Evolutionary conservation across 495 filamentous ascomycete species (phyloP), one percentile per base, ranked within the genome.

Genomic region (Podospora australis): DNA sequence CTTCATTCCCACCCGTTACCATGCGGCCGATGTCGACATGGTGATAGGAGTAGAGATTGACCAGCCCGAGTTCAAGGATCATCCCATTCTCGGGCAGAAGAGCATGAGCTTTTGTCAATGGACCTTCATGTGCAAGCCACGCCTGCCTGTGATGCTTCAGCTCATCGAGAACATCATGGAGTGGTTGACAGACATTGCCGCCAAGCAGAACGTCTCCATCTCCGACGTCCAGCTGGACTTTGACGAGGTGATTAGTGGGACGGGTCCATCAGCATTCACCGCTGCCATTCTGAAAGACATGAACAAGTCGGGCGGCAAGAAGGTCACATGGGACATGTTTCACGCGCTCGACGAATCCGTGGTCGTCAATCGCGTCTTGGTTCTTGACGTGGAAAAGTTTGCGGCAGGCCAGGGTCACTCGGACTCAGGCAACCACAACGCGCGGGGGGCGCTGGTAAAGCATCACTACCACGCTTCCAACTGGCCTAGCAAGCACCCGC

Each of bases 31-130:
- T 13, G 65, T 83, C 45, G 70, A 77, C 46, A 73, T 83, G 70
- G 70, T 84, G 8, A 65, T 84, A 32, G 78, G 80, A 23, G 69
- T 83, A 7, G 78, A 83, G 56, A 79, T 82, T 41, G 81, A 83
- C 55, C 69, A 80, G 60, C 77, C 78, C 13, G 69, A 75, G 7
- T 81, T 74, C 58, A 55, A 62, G 21, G 68, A 81, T 55, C 77
- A 82, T 56, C 60, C 72, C n/a, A 78, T 83, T 46, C 68, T 82
- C 5, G 79, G 79, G 8, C 56, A 59, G n/a, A 82, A 81, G 53
- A 78, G 67, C 8, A 60, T 68, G 48, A 78, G 75, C 19, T 83
- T 83, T 53, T 83, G 78, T 57, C 80, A 82, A 57, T 84, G 81
- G 80, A 82, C 80, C 2, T 78, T 83, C 50, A 75, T 77, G 66